These are phyloP conservation scores for Capsicum chinense DNA, from an alignment of 257 asterid genomes.

Conservation along the genomic window DNA sequence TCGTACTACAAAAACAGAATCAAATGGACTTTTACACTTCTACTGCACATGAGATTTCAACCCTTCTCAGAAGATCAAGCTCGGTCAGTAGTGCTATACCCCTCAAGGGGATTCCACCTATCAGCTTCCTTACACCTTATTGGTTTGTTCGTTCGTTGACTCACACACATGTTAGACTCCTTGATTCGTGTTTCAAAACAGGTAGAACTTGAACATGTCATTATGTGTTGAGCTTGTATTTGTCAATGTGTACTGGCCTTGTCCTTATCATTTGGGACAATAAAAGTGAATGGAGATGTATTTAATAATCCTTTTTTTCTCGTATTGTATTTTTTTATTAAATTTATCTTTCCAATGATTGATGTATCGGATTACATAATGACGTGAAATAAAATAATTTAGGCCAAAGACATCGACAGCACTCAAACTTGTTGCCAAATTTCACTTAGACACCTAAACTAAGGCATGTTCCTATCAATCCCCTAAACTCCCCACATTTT, in stretches of 20 bases:
- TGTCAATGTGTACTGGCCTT: background rate
- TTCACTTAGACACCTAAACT: no score
- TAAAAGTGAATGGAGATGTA: no score
- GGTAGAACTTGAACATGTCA: background rate
- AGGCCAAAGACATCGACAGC: no score
- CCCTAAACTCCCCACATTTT: no score
- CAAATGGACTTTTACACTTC: background rate
- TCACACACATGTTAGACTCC: background rate
- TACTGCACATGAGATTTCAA: background rate
- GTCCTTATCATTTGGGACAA: background rate
- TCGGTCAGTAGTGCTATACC: no score
- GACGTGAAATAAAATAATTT: fast-evolving
- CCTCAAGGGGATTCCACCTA: background rate
- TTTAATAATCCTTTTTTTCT: background rate
- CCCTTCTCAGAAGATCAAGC: background rate
- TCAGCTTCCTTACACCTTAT: background rate
- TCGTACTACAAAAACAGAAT: background rate
- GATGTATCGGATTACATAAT: background rate
- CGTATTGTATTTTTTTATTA: background rate
- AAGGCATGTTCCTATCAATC: no score
- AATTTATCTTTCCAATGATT: background rate
- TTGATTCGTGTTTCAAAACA: background rate
- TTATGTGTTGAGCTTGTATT: background rate
- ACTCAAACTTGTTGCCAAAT: no score
- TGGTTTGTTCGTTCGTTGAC: background rate